Evolutionary conservation across 2,329 filamentous ascomycete genomes (phyloP), one percentile per base, ranked within the genome.

Genomic region (Paraconiothyrium brasiliense): DNA sequence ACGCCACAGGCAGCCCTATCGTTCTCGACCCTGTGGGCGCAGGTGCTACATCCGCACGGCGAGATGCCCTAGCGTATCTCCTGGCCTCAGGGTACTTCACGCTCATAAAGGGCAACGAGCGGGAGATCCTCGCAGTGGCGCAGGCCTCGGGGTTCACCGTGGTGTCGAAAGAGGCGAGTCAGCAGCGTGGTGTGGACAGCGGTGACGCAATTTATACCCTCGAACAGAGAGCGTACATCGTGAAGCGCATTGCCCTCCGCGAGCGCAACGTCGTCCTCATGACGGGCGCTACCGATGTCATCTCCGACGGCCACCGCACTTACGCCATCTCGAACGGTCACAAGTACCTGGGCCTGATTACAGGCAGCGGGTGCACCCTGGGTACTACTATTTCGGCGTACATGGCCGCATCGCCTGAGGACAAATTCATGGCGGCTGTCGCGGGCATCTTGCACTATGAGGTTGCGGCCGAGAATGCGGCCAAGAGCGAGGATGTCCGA

Each of bases 81-180:
- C 84, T 97, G 72, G 82, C 86, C 0, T 85, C 83, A 2, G 93
- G 93, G 43, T 92, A 92, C 77, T 92, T 97, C 71, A 88, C 92
- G 76, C 84, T 97, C 46, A 94, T 98, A 79, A 98, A 98, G 76
- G 94, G 94, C 52, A 98, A 98, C 79, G 92, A 96, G 75, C 89
- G 90, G 57, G 95, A 98, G 78, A 93, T 98, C 63, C 84, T 86
- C 51, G 89, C 91, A 2, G 88, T 94, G 0, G 86, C 85, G 10
- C 59, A 65, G 3, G 70, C 74, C 1, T 71, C 68, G 43, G 90
- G 90, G 46, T 82, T 85, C 47, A 79, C 75, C 27, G 77, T 74
- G 1, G 47, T 77, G 11, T 7, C 80, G 83, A 27, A 30, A 13
- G 13, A 54, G 9, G 49, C 48, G 0, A 59, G 37, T 2, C 86